Evolutionary conservation across 225 moss, liverwort and hornwort genomes (phyloP), one percentile per base, ranked within the genome.

Genomic region (Pseudoscleropodium purum): DNA sequence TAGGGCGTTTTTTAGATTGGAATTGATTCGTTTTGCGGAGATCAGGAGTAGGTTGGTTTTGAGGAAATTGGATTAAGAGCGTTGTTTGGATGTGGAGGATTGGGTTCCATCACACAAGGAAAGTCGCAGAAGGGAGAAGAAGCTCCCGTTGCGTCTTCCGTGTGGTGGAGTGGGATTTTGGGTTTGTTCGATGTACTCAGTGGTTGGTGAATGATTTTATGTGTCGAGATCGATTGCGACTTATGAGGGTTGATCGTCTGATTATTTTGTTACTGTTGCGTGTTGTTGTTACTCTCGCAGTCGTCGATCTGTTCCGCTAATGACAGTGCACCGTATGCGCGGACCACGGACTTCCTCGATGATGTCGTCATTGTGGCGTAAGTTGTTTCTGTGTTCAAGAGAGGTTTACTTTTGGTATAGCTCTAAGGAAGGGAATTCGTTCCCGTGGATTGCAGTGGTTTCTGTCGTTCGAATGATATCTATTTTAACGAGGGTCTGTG

Each of bases 361-460:
- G 94, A 94, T 84, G 93, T 94, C 84, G 94, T 94, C 47, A 69
- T 94, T 90, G 92, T 94, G 82, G 93, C 94, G 94, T 94, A 92
- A 91, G 94, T 89, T 45, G 13, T 91, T 75, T 49, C 54, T 30
- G 25, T 81, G 52, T 59, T n/a, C 82, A 63, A 77, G 41, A 76
- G n/a, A 76, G 6, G 6, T 57, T 84, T 57, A 5, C 5, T n/a
- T 88, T 37, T 43, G 60, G 30, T 88, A 4, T 49, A 47, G 43
- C 47, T 62, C 27, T n/a, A 33, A 68, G 68, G 84, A 52, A 54
- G 68, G 30, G 69, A 69, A 54, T n/a, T 37, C 54, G 47, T 39
- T 84, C 84, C 39, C 27, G 13, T n/a, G 52, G 26, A 68, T 54
- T 68, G 67, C n/a, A 54, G 52, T 30, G 67, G 52, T 68, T 29